These are phyloP conservation scores for Pestalotiopsis sp. DNA, from an alignment of 2,329 filamentous ascomycete species.

Conservation along the genomic window DNA sequence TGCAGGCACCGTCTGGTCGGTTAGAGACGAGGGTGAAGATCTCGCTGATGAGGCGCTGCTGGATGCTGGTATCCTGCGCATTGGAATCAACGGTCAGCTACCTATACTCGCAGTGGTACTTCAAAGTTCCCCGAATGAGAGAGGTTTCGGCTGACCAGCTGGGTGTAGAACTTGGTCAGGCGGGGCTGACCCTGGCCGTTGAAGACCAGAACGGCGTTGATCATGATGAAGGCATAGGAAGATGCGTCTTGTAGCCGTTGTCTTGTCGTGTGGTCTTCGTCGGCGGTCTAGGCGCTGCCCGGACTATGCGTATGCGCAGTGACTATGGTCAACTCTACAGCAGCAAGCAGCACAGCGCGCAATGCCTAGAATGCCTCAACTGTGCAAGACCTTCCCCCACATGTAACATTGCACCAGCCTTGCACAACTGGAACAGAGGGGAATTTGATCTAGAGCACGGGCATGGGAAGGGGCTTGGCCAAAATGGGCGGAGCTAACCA, in stretches of 20 bases:
- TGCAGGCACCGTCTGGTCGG: constrained; percentile 89
- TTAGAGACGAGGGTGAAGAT: constrained; percentile 96
- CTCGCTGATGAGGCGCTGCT: constrained; percentile 94
- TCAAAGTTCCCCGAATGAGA: background rate
- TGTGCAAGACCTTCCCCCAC: no score
- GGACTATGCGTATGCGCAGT: background rate
- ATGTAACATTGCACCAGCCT: no score
- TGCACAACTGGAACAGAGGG: no score
- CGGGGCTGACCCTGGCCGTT: constrained; percentile 97
- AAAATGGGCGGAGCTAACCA: background rate
- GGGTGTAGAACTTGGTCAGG: constrained; percentile 98
- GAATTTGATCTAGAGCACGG: no score
- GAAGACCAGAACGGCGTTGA: constrained; percentile 98
- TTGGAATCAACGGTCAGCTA: background rate
- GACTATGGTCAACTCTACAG: no score
- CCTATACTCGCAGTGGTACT: background rate
- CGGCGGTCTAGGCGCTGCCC: constrained; percentile 7
- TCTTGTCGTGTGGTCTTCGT: constrained; percentile 12
- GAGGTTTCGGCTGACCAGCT: constrained; percentile 64
- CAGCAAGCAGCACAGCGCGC: no score
- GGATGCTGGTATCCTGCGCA: constrained; percentile 87
- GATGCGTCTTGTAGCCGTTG: background rate
- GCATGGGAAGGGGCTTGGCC: background rate
- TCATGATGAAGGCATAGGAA: constrained; percentile 63
- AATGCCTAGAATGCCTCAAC: no score